A percentile compares a stretch with the other conserved stretches of the same genome.
Evolutionary conservation across 345 rosid genomes (phyloP).

Genomic region (Lumnitzera racemosa): DNA sequence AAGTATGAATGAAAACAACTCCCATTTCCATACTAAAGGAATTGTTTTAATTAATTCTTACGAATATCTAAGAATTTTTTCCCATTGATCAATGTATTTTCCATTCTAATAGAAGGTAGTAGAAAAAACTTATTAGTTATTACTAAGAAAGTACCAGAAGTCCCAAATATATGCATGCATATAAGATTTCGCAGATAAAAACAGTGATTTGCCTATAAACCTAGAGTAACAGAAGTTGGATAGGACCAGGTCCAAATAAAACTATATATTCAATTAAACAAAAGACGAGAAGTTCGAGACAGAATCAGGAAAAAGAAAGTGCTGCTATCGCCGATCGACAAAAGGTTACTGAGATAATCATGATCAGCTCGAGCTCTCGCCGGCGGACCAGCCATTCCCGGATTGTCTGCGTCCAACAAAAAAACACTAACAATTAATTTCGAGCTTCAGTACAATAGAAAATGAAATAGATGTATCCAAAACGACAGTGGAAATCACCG

Average conservation of each 20-base stretch:
- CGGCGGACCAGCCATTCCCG: constrained; percentile 62
- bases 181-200: no score
- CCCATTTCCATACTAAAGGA: no score
- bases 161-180: no score
- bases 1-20: no score
- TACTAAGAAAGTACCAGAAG: no score
- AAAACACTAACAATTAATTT: constrained; percentile 27
- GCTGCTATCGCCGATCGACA: constrained; percentile 72
- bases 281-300: background rate
- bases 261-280: background rate
- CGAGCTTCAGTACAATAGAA: background rate
- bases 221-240: background rate
- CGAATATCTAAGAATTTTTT: no score
- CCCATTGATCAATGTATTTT: no score
- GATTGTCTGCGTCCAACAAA: background rate
- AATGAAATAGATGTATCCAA: constrained; percentile 6
- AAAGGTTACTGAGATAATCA: constrained; percentile 64
- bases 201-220: background rate
- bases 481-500: constrained; percentile 17
- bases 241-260: background rate
- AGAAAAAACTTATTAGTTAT: no score
- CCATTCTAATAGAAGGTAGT: no score
- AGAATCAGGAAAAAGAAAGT: background rate
- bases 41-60: no score
- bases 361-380: constrained; percentile 79